Evolutionary conservation across 192 early-diverging fungal genomes (phyloP), one percentile per base, ranked within the genome.

Genomic region (Lobosporangium transversale): DNA sequence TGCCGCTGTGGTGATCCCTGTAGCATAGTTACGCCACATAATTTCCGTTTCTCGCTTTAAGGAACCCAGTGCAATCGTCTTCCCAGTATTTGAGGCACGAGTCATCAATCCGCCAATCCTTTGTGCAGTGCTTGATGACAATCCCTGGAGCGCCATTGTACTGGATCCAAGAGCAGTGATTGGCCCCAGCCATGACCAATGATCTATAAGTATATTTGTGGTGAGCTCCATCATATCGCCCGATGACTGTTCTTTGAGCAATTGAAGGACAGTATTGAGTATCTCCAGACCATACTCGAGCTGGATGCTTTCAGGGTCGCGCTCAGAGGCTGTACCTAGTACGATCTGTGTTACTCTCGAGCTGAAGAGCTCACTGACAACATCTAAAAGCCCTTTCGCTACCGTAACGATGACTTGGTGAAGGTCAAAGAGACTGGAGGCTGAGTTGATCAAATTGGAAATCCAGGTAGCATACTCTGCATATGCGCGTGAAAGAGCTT

Each of bases 11-110:
- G 12, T 43, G 20, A 51, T 66, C 2, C 44, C 58, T 0, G 50
- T 31, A 1, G 26, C 29, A 32, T 75, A 75, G 44, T 75, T 75
- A 21, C 20, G 51, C 71, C 71, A 75, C 44, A 75, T 54, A 20
- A 47, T 32, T 23, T 56, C 58, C 1, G 58, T 32, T 24, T 66
- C 56, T 10, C 27, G 21, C 0, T 66, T 35, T 50, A 66, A 27
- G 3, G 60, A 4, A 11, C 37, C 11, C 26, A 36, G 11, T 11
- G 29, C 18, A 21, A 56, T 47, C 14, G n/a, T 53, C 30, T 15
- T 45, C 5, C 62, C 57, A 17, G 58, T 21, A 7, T 42, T 27
- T 11, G 58, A 54, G 7, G 44, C 27, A 8, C 44, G 33, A 0
- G 47, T 33, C 27, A 37, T 14, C 36, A 71, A 23, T 20, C 14